phyloP scores from a whole-genome alignment of 2,329 filamentous ascomycete genomes.

The Xylariomycetidae sp. region DNA sequence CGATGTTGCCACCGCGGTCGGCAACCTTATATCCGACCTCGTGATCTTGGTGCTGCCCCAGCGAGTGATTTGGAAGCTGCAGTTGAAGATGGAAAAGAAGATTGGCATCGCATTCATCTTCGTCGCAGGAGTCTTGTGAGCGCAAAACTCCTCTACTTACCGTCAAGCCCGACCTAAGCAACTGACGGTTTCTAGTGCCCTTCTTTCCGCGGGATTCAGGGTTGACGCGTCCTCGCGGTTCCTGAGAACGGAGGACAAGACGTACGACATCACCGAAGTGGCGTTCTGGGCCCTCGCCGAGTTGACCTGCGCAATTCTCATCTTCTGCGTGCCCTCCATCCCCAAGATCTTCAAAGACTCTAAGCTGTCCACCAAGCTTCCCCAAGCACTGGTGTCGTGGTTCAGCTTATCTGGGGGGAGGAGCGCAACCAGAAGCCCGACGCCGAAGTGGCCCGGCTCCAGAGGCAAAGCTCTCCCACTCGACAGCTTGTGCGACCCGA shows the following conservation, averaged over 20 bases:
- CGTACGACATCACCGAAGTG: constrained; percentile 2
- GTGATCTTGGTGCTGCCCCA: constrained; percentile 11
- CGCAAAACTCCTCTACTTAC: neutral
- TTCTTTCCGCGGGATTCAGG: constrained; percentile 3
- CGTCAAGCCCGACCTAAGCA: neutral
- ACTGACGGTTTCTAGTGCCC: neutral
- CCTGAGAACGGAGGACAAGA: constrained; percentile 3
- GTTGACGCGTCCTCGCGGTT: constrained; percentile 1
- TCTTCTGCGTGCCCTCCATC: constrained; percentile 7
- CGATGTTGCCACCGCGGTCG: constrained; percentile 3
- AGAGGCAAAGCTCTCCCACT: no score
- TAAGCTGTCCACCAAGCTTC: neutral
- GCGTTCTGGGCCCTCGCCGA: constrained; percentile 7
- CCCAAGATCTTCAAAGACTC: constrained; percentile 3
- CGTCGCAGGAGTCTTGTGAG: constrained; percentile 6
- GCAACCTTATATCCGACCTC: constrained; percentile 7
- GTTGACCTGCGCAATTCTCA: constrained; percentile 6
- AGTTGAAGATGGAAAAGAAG: constrained; percentile 7
- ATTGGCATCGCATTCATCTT: constrained; percentile 9
- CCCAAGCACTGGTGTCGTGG: no score
- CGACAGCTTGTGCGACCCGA: no score
- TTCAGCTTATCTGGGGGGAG: no score
- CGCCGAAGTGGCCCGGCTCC: no score
- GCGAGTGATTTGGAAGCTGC: constrained; percentile 10
- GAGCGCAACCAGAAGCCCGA: no score